A percentile compares a stretch with the other conserved stretches of the same genome.
phyloP scores from a whole-genome alignment of 2,329 filamentous ascomycete genomes.

The Trichophyton equinum region DNA sequence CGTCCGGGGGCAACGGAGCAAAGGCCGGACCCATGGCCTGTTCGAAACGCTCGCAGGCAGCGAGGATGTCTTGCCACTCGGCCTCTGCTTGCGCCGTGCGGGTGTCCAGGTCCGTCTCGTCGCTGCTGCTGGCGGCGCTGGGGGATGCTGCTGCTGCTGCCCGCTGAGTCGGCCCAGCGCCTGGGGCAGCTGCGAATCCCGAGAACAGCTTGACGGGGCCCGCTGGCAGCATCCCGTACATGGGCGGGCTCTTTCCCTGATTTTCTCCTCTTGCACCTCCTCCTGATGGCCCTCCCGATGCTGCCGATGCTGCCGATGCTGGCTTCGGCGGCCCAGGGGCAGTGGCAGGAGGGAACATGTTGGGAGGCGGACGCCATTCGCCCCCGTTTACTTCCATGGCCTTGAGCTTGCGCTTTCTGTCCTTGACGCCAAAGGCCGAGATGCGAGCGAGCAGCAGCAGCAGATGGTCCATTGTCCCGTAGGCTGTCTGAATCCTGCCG shows the following conservation, averaged over 20 bases:
- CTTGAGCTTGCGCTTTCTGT: slow-evolving; percentile 64
- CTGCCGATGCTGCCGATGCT: slow-evolving; percentile 6
- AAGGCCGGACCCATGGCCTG: slow-evolving; percentile 61
- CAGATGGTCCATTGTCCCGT: slow-evolving; percentile 80
- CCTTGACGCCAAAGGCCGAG: slow-evolving; percentile 63
- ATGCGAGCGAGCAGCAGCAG: slow-evolving; percentile 70
- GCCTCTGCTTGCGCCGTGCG: slow-evolving; percentile 56
- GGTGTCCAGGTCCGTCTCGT: slow-evolving; percentile 47
- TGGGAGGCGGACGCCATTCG: slow-evolving; percentile 43
- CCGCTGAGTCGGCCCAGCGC: too few species aligned
- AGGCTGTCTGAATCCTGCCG: slow-evolving; percentile 64
- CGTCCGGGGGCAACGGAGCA: slow-evolving; percentile 58
- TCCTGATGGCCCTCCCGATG: too few species aligned
- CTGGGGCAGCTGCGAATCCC: slow-evolving; percentile 34
- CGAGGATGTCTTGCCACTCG: slow-evolving; percentile 55
- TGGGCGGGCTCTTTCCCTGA: slow-evolving; percentile 23
- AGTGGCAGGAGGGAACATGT: slow-evolving; percentile 29
- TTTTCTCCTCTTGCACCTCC: background rate
- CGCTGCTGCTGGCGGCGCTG: slow-evolving; percentile 20
- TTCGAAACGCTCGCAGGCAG: slow-evolving; percentile 34
- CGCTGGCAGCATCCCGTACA: slow-evolving; percentile 39
- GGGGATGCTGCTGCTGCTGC: slow-evolving; percentile 10
- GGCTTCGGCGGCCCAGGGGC: slow-evolving; percentile 7
- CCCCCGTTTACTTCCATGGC: slow-evolving; percentile 48
- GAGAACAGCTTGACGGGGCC: slow-evolving; percentile 33